Percentiles rank a stretch among this genome's conserved stretches.
phyloP scores from a whole-genome alignment of 2,329 filamentous ascomycete genomes.

The Trichoderma oligosporum region DNA sequence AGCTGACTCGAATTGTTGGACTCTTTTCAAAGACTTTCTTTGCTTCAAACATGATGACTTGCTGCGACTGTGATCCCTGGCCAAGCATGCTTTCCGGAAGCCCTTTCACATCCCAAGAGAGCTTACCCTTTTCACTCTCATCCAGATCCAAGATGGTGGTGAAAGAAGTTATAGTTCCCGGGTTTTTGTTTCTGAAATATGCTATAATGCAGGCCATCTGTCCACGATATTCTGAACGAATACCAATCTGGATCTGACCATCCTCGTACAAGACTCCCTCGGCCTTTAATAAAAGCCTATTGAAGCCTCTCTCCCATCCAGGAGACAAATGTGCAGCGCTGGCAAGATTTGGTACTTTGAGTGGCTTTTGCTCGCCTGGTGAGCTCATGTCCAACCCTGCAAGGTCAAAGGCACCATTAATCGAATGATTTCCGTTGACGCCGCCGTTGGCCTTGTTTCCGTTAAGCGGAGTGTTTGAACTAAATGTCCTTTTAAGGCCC shows the following conservation, averaged over 20 bases:
- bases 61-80: conserved; percentile 75
- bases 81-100: conserved; percentile 78
- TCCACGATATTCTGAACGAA: conserved; percentile 91
- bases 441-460: conserved; percentile 43
- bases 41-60: conserved; percentile 92
- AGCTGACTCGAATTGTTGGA: conserved; percentile 90
- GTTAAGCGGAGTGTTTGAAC: conserved; percentile 49
- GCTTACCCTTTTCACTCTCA: conserved; percentile 55
- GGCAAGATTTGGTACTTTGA: conserved; percentile 77
- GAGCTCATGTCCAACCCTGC: conserved; percentile 76
- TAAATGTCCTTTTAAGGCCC: conserved; percentile 84
- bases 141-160: conserved; percentile 91
- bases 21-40: conserved; percentile 75
- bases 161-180: conserved; percentile 79
- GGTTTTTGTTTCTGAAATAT: conserved; percentile 94
- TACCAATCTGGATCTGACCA: conserved; percentile 84
- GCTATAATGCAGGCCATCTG: conserved; percentile 93
- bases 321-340: conserved; percentile 90
- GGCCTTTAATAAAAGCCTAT: conserved; percentile 70
- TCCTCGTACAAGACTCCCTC: conserved; percentile 96
- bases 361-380: conserved; percentile 52
- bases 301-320: conserved; percentile 89
- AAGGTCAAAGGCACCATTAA: conserved; percentile 61
- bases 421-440: conserved; percentile 47
- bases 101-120: conserved; percentile 84